Evolutionary conservation across 169 alveolate genomes (phyloP).

Genomic region (Cryptosporidium ubiquitum): DNA sequence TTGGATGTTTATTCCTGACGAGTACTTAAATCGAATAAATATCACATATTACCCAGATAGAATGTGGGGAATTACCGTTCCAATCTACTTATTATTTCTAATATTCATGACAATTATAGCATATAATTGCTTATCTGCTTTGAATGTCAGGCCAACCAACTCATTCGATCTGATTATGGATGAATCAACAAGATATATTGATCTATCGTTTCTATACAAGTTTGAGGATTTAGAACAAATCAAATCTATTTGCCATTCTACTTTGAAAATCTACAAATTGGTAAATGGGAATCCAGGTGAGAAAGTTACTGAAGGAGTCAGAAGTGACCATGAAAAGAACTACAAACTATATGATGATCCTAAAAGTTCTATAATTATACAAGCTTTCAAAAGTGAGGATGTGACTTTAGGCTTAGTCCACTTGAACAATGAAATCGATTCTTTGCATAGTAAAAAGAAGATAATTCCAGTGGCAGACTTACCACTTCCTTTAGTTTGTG

Average conservation of each 20-base stretch:
- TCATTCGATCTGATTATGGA: slow-evolving; percentile 60
- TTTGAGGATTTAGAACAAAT: slow-evolving; percentile 20
- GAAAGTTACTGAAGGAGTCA: slow-evolving; percentile 26
- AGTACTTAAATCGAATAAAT: slow-evolving; percentile 19
- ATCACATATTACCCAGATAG: slow-evolving; percentile 71
- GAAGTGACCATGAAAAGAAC: slow-evolving; percentile 16
- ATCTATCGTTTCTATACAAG: slow-evolving; percentile 22
- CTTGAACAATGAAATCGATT: slow-evolving; percentile 46
- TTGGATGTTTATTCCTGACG: slow-evolving; percentile 73
- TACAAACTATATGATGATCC: slow-evolving; percentile 14
- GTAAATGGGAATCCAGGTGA: slow-evolving; percentile 25
- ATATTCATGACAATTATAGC: slow-evolving; percentile 11
- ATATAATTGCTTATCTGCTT: slow-evolving; percentile 27
- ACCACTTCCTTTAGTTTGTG: slow-evolving; percentile 73
- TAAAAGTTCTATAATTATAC: not conserved
- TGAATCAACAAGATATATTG: slow-evolving; percentile 53
- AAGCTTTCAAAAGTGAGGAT: slow-evolving; percentile 27
- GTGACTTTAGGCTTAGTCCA: slow-evolving; percentile 35
- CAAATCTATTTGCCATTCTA: slow-evolving; percentile 25
- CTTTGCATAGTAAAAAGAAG: not conserved
- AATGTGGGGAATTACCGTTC: slow-evolving; percentile 71
- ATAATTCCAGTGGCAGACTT: slow-evolving; percentile 60
- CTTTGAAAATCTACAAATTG: slow-evolving; percentile 12
- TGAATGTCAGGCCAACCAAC: slow-evolving; percentile 34
- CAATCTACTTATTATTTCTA: slow-evolving; percentile 41